phyloP scores from a whole-genome alignment of 2,329 filamentous ascomycete species.

The Domatiomyces globalis region DNA sequence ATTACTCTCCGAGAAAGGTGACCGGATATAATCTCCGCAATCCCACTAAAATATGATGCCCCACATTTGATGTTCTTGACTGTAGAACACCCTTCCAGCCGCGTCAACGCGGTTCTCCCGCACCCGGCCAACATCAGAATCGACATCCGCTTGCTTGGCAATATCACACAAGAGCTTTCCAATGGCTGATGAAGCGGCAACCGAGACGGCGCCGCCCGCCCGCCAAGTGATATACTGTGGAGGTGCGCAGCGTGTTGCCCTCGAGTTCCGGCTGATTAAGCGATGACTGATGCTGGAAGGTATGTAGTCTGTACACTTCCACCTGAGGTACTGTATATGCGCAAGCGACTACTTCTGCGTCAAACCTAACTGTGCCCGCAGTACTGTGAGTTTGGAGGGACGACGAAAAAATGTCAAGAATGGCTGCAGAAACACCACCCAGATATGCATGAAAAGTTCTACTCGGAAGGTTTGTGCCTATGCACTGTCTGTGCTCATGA shows the following conservation, averaged over 20 bases:
- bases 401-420: constrained; percentile 90
- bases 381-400: constrained; percentile 99
- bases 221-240: constrained; percentile 48
- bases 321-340: constrained; percentile 45
- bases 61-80: neutral
- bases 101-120: neutral
- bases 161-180: constrained; percentile 1
- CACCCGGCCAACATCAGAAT: neutral
- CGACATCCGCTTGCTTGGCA: too few relatives aligned
- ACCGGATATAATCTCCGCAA: neutral
- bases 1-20: neutral
- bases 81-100: too few relatives aligned
- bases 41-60: neutral
- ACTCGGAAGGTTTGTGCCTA: constrained; percentile 58
- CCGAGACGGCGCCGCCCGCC: constrained; percentile 31
- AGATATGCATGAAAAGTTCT: constrained; percentile 61
- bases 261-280: neutral
- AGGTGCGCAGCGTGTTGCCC: constrained; percentile 28
- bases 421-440: constrained; percentile 71
- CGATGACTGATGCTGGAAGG: constrained; percentile 9
- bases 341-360: constrained; percentile 5
- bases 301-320: constrained; percentile 48
- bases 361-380: constrained; percentile 27
- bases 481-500: neutral
- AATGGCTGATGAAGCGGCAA: neutral